These are phyloP conservation scores for Pseudozyma sp. DNA, from an alignment of 1,284 basidiomycete genomes.

Conservation along the genomic window DNA sequence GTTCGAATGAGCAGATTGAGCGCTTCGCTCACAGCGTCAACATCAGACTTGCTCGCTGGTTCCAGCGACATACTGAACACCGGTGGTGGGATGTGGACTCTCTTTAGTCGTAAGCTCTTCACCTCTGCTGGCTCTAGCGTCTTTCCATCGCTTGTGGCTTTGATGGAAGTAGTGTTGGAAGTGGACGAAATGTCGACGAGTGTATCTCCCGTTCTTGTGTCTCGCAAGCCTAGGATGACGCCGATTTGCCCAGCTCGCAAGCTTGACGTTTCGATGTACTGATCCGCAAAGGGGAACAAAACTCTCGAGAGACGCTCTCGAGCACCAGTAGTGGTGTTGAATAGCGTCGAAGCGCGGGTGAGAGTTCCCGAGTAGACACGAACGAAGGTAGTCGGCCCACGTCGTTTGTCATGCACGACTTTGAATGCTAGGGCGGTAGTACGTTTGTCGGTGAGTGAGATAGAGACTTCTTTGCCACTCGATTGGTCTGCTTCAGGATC, in stretches of 20 bases:
- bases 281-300: slow-evolving; percentile 82
- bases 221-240: slow-evolving; percentile 82
- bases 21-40: slow-evolving; percentile 80
- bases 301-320: slow-evolving; percentile 82
- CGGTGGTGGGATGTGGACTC: slow-evolving; percentile 84
- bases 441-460: slow-evolving; percentile 29
- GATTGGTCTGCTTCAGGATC: not conserved
- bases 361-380: slow-evolving; percentile 82
- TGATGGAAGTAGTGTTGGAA: not conserved
- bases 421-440: slow-evolving; percentile 80
- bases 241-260: slow-evolving; percentile 86
- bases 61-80: slow-evolving; percentile 73
- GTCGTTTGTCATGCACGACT: slow-evolving; percentile 83
- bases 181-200: slow-evolving; percentile 70
- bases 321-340: slow-evolving; percentile 78
- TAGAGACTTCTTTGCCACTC: slow-evolving; percentile 62
- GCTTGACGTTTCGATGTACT: slow-evolving; percentile 82
- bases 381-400: slow-evolving; percentile 91
- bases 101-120: slow-evolving; percentile 72
- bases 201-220: slow-evolving; percentile 89
- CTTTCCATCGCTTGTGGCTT: not conserved
- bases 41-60: slow-evolving; percentile 72
- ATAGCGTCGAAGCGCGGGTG: slow-evolving; percentile 76
- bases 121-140: slow-evolving; percentile 8
- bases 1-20: slow-evolving; percentile 81